These are phyloP conservation scores for Botrytis paeoniae DNA, from an alignment of 2,329 filamentous ascomycete species.

Conservation along the genomic window DNA sequence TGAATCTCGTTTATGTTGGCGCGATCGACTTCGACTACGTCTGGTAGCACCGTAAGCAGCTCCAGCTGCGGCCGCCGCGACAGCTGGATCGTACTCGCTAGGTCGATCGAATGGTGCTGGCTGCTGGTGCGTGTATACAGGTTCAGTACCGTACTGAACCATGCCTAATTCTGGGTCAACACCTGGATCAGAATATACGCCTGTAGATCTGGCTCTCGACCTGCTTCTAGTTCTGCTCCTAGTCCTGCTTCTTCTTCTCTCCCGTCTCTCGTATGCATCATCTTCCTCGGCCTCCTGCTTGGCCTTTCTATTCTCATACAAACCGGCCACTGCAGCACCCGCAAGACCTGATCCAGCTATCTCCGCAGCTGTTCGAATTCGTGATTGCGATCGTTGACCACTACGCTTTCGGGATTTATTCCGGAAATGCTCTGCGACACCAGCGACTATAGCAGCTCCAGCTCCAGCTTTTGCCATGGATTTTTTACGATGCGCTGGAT, in stretches of 20 bases:
- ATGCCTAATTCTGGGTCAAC: slow-evolving; percentile 65
- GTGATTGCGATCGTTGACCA: slow-evolving; percentile 42
- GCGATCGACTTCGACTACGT: slow-evolving; percentile 28
- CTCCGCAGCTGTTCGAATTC: slow-evolving; percentile 52
- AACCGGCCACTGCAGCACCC: slow-evolving; percentile 57
- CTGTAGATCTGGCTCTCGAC: slow-evolving; percentile 50
- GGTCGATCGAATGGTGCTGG: slow-evolving; percentile 33
- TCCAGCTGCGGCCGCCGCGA: slow-evolving; percentile 28
- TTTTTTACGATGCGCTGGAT: slow-evolving; percentile 44
- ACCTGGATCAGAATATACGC: slow-evolving; percentile 47
- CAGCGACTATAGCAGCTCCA: slow-evolving; percentile 56
- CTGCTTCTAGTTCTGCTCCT: slow-evolving; percentile 35
- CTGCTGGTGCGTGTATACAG: slow-evolving; percentile 45
- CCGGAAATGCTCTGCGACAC: slow-evolving; percentile 55
- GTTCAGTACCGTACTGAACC: slow-evolving; percentile 63
- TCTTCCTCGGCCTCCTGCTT: slow-evolving; percentile 53
- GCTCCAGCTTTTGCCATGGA: slow-evolving; percentile 41
- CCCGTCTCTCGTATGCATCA: slow-evolving; percentile 23
- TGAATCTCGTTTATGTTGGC: slow-evolving; percentile 27
- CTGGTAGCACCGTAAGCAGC: slow-evolving; percentile 30
- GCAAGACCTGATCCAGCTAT: slow-evolving; percentile 59
- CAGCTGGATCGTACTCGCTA: slow-evolving; percentile 27
- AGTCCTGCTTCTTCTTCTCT: slow-evolving; percentile 33
- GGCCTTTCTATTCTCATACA: slow-evolving; percentile 59
- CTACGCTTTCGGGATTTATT: slow-evolving; percentile 50